phyloP scores from a whole-genome alignment of 2,329 filamentous ascomycete genomes.

The Colletotrichum godetiae region DNA sequence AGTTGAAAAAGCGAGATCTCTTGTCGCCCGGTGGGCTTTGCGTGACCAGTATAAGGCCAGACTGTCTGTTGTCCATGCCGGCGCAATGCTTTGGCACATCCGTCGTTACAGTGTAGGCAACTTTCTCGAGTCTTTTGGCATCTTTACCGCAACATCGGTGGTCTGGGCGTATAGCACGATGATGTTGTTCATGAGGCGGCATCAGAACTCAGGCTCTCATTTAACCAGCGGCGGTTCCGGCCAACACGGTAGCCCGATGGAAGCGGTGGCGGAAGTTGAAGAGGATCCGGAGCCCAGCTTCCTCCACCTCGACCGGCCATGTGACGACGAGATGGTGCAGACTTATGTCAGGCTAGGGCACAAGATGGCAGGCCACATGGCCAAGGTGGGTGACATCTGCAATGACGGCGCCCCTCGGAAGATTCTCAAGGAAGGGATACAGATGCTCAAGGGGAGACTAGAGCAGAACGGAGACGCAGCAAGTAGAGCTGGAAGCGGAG shows the following conservation, averaged over 20 bases:
- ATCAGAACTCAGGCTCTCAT: not conserved
- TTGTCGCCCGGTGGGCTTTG: slow-evolving; percentile 34
- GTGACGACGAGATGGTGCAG: slow-evolving; percentile 69
- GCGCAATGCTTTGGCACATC: slow-evolving; percentile 57
- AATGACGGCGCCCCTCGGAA: slow-evolving; percentile 32
- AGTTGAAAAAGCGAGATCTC: not conserved
- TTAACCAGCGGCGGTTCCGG: slow-evolving; percentile 17
- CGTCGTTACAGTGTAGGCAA: slow-evolving; percentile 53
- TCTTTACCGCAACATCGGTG: slow-evolving; percentile 51
- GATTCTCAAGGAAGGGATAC: slow-evolving; percentile 38
- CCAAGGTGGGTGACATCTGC: slow-evolving; percentile 63
- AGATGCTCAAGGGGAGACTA: not conserved
- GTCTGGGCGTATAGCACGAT: slow-evolving; percentile 52
- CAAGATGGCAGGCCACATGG: slow-evolving; percentile 61
- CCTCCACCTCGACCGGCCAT: slow-evolving; percentile 65
- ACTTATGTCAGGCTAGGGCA: slow-evolving; percentile 61
- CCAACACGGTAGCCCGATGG: not conserved
- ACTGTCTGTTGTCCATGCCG: slow-evolving; percentile 56
- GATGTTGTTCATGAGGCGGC: slow-evolving; percentile 11
- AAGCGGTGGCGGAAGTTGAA: not conserved
- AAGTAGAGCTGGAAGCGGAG: not conserved
- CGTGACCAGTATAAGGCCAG: slow-evolving; percentile 56
- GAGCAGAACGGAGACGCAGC: not conserved
- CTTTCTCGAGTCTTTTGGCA: slow-evolving; percentile 52
- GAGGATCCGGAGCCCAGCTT: slow-evolving; percentile 47